A percentile compares a stretch with the other conserved stretches of the same genome.
These are phyloP conservation scores for baker's yeast (Saccharomyces cerevisiae) DNA, from an alignment of 805 yeast species.

Conservation along the genomic window DNA sequence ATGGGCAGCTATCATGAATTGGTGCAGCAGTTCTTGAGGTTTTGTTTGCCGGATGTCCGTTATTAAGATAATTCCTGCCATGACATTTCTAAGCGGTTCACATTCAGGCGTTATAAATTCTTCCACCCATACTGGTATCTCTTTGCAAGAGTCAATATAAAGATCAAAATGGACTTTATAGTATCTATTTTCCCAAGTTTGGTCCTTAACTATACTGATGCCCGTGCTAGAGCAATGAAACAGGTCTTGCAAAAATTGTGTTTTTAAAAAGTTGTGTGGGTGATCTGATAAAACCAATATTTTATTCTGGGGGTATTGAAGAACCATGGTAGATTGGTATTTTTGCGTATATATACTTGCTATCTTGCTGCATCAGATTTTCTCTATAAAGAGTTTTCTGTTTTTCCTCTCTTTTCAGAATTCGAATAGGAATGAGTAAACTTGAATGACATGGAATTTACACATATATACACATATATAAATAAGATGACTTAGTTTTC, in stretches of 20 bases:
- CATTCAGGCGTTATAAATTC: slow-evolving; percentile 34
- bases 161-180: slow-evolving; percentile 25
- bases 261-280: not conserved
- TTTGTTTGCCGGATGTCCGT: not conserved
- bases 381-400: not conserved
- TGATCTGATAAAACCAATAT: not conserved
- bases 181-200: slow-evolving; percentile 28
- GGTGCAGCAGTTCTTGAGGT: not conserved
- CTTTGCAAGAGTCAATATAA: slow-evolving; percentile 24
- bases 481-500: slow-evolving; percentile 13
- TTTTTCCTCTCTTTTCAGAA: not conserved
- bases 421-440: not conserved
- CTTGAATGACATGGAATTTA: not conserved
- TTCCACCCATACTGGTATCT: slow-evolving; percentile 29
- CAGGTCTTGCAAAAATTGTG: not conserved
- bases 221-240: not conserved
- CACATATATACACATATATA: not conserved
- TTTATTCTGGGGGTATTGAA: not conserved
- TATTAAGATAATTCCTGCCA: slow-evolving; percentile 37
- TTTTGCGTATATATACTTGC: not conserved
- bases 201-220: slow-evolving; percentile 12
- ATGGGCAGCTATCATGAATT: not conserved
- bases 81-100: slow-evolving; percentile 34
- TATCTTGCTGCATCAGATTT: no score
- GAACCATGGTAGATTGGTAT: not conserved